These are phyloP conservation scores for Botrytis elliptica DNA, from an alignment of 2,329 filamentous ascomycete genomes.

Conservation along the genomic window DNA sequence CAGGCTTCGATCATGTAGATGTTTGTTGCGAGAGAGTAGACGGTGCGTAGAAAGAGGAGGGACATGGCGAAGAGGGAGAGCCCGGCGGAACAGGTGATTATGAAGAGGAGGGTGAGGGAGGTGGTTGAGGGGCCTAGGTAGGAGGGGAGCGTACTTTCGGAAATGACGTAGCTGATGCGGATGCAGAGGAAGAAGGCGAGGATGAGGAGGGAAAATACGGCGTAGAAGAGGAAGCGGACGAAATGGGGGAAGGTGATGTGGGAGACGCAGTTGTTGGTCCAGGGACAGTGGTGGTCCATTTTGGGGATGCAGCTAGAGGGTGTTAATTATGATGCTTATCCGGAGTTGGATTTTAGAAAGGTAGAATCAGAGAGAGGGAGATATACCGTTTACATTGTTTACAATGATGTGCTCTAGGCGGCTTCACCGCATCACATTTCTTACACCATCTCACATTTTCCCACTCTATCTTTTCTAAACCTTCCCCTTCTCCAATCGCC, in stretches of 20 bases:
- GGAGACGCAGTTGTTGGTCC: conserved; percentile 81
- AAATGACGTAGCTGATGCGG: conserved; percentile 61
- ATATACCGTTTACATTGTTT: conserved; percentile 63
- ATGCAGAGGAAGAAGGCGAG: conserved; percentile 60
- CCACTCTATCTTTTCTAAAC: conserved; percentile 18
- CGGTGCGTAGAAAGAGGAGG: conserved; percentile 63
- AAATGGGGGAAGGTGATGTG: conserved; percentile 82
- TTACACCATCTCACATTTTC: conserved; percentile 62
- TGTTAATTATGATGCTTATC: conserved; percentile 11
- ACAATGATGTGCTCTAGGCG: conserved; percentile 78
- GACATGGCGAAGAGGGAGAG: conserved; percentile 60
- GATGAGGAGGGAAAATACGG: conserved; percentile 58
- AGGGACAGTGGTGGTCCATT: conserved; percentile 87
- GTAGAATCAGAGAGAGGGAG: not conserved
- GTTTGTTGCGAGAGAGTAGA: conserved; percentile 64
- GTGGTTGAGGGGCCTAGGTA: conserved; percentile 68
- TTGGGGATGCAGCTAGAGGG: conserved; percentile 63
- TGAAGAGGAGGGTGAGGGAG: conserved; percentile 60
- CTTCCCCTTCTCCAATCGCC: conserved; percentile 29
- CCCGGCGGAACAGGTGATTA: conserved; percentile 57
- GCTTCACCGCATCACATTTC: conserved; percentile 73
- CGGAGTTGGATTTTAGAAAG: too few species aligned
- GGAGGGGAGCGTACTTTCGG: conserved; percentile 63
- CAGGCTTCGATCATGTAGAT: conserved; percentile 79
- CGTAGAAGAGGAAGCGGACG: conserved; percentile 71